A percentile compares a stretch with the other conserved stretches of the same genome.
phyloP scores from a whole-genome alignment of 208 protist species.

The Crithidia fasciculata region DNA sequence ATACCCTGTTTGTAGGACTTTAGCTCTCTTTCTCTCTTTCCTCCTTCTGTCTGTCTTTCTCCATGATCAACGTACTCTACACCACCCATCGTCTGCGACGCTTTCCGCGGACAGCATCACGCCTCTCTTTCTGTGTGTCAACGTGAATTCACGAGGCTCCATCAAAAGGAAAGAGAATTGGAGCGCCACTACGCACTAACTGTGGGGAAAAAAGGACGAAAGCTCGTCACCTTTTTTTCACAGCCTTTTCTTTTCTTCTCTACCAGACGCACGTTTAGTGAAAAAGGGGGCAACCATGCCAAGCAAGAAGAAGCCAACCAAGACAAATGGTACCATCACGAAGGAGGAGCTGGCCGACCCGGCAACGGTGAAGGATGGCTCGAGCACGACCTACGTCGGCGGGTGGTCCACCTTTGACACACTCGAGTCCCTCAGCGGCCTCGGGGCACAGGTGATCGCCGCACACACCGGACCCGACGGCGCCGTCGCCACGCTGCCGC shows the following conservation, averaged over 20 bases:
- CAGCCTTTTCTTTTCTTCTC: neutral
- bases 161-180: too few relatives aligned
- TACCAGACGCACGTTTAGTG: neutral
- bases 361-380: slow-evolving; percentile 54
- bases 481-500: slow-evolving; percentile 51
- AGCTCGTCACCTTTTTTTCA: too few relatives aligned
- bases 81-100: too few relatives aligned
- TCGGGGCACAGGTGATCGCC: slow-evolving; percentile 48
- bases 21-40: slow-evolving; percentile 8
- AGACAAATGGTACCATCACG: slow-evolving; percentile 34
- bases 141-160: too few relatives aligned
- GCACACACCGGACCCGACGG: slow-evolving; percentile 60
- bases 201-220: too few relatives aligned
- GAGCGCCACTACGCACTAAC: too few relatives aligned
- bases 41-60: neutral
- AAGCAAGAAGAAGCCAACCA: slow-evolving; percentile 41
- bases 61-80: too few relatives aligned
- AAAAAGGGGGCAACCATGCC: slow-evolving; percentile 17
- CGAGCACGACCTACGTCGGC: slow-evolving; percentile 73
- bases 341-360: slow-evolving; percentile 81
- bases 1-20: neutral
- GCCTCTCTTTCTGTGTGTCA: neutral
- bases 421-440: slow-evolving; percentile 59
- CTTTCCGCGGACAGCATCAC: too few relatives aligned
- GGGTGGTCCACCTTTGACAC: slow-evolving; percentile 72